A percentile compares a stretch with the other conserved stretches of the same genome.
These are phyloP conservation scores for Pseudognaphalium luteoalbum DNA, from an alignment of 129 eudicot species.

Conservation along the genomic window DNA sequence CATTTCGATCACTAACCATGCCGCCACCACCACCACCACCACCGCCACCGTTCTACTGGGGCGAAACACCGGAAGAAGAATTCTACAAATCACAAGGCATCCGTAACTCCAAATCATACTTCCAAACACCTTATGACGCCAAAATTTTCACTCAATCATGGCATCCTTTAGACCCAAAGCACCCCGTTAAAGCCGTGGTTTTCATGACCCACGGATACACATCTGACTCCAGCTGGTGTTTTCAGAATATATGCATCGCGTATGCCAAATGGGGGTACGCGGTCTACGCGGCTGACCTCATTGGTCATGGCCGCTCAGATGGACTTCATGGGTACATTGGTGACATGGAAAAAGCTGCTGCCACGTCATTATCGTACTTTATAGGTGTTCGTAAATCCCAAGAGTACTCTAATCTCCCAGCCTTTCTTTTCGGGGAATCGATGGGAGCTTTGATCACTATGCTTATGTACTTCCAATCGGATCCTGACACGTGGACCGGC, in stretches of 20 bases:
- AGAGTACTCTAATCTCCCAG: conserved; percentile 56
- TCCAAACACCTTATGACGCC: conserved; percentile 68
- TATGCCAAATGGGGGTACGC: conserved; percentile 84
- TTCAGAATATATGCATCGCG: conserved; percentile 68
- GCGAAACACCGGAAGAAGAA: conserved; percentile 65
- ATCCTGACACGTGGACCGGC: conserved; percentile 64
- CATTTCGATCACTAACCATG: conserved; percentile 2
- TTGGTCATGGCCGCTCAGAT: conserved; percentile 83
- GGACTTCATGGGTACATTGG: conserved; percentile 73
- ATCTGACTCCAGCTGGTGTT: conserved; percentile 69
- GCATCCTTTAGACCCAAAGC: conserved; percentile 43
- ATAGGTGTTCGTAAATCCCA: conserved; percentile 53
- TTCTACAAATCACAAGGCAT: conserved; percentile 67
- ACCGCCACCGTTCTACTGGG: conserved; percentile 71
- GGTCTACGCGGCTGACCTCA: conserved; percentile 71
- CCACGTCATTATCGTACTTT: conserved; percentile 50
- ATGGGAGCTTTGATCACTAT: conserved; percentile 68
- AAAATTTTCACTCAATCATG: conserved; percentile 73
- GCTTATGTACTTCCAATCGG: conserved; percentile 74
- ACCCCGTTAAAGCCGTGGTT: conserved; percentile 52
- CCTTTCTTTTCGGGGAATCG: conserved; percentile 66
- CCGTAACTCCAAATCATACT: conserved; percentile 59
- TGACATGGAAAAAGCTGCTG: conserved; percentile 58
- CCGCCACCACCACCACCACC: conserved; percentile 12
- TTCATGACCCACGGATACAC: conserved; percentile 83